Evolutionary conservation across 345 rosid genomes (phyloP), one percentile per base, ranked within the genome.

Genomic region (Gossypium turneri): DNA sequence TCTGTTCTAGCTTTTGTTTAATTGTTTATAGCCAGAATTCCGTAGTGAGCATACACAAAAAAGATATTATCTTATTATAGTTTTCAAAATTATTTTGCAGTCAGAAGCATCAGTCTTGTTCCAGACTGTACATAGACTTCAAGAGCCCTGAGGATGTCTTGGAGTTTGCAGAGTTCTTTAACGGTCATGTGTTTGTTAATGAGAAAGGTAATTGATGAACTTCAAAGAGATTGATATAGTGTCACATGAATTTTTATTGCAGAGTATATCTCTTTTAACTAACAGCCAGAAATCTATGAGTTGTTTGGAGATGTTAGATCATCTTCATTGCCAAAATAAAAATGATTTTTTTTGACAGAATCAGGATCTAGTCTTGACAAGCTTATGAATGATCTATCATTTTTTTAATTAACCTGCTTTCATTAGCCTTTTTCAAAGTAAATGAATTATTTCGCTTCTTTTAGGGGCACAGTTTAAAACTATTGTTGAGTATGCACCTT

Each of bases 101-200:
- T 81, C 86, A 77, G 81, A 91, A 81, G 87, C 86, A 75, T 69
- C 90, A 85, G 74, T 78, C 76, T 3, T 82, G 78, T 84, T 85
- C 97, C 43, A 85, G 88, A 82, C 90, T 90, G 19, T 91, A 89
- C 80, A 82, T 91, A 43, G 85, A 89, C 77, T 89, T 91, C 82
- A 88, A 79, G 77, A 83, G 80, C 75, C 81, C 88, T 1, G 92
- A 88, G 61, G 92, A 91, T 67, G 90, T 91, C 58, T 41, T 88
- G 57, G 89, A 88, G 80, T 91, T 91, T 83, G 97, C 90, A 0
- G 97, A 86, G 80, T 84, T 88, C 80, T 89, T 89, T 79, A 85
- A 86, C 29, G 92, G 93, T 10, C 97, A 91, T 64, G 78, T 89
- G 45, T 91, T 91, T 81, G 92, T 91, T 55, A 89, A 88, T 55